Evolutionary conservation across 2,329 filamentous ascomycete species (phyloP).

Genomic region (Mariannaea elegans): DNA sequence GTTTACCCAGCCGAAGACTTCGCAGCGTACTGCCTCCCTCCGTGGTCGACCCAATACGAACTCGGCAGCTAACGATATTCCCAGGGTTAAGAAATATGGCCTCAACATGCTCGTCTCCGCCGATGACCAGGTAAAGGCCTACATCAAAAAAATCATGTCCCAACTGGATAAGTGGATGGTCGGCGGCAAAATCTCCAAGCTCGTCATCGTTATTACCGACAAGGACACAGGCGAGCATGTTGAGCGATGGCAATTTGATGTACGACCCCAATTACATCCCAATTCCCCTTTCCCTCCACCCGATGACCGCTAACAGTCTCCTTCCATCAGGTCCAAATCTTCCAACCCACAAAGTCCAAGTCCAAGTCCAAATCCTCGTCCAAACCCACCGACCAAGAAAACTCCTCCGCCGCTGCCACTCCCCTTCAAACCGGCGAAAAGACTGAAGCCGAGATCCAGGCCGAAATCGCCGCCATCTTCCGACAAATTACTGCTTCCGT

Average conservation of each 20-base stretch:
- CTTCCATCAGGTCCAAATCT: constrained; percentile 49
- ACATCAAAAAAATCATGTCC: constrained; percentile 99
- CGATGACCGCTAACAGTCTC: constrained; percentile 15
- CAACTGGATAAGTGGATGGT: constrained; percentile 99
- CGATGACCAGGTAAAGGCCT: constrained; percentile 98
- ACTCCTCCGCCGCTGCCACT: constrained; percentile 56
- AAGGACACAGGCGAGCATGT: constrained; percentile 97
- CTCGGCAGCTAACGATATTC: neutral
- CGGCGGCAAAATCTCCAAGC: constrained; percentile 94
- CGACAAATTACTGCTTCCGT: constrained; percentile 98
- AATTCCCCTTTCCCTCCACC: constrained; percentile 13
- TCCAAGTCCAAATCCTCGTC: constrained; percentile 57
- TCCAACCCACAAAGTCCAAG: constrained; percentile 50
- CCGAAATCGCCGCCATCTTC: constrained; percentile 96
- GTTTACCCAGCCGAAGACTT: constrained; percentile 97
- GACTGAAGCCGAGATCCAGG: constrained; percentile 91
- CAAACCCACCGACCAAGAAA: constrained; percentile 73
- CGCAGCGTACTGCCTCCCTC: constrained; percentile 70
- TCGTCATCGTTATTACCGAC: constrained; percentile 95
- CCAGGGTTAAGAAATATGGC: constrained; percentile 94
- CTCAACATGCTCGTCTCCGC: constrained; percentile 97
- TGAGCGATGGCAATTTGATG: constrained; percentile 98
- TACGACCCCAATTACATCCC: constrained; percentile 48
- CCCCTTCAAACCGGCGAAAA: constrained; percentile 68
- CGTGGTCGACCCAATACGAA: neutral